Conservation (phyloP, 352 stramenopile species). For the Globisporangium yorkense region DNA sequence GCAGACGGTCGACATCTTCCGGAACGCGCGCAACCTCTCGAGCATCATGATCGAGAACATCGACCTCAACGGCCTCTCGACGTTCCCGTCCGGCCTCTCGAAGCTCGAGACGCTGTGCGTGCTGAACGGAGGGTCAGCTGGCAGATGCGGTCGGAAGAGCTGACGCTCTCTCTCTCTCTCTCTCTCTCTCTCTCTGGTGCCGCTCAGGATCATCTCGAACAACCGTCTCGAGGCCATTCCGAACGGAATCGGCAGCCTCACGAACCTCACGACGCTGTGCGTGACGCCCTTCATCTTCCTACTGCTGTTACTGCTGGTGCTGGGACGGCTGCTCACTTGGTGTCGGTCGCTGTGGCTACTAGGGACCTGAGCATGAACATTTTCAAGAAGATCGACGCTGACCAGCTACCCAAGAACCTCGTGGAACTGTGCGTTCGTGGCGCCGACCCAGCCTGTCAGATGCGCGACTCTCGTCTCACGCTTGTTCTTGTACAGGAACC, state of each 20-base stretch:
- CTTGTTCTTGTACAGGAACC: slow-evolving; percentile 6
- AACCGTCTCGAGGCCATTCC: slow-evolving; percentile 14
- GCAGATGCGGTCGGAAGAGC: neutral
- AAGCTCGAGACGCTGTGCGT: slow-evolving; percentile 28
- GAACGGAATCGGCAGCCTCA: slow-evolving; percentile 13
- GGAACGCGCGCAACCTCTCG: slow-evolving; percentile 21
- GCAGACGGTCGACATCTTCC: slow-evolving; percentile 12
- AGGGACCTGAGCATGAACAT: slow-evolving; percentile 21
- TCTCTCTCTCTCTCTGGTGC: neutral
- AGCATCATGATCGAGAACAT: slow-evolving; percentile 35
- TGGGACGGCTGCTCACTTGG: neutral
- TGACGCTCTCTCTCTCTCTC: neutral
- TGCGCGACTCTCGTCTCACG: neutral
- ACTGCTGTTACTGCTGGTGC: neutral
- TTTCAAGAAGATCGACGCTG: slow-evolving; percentile 13
- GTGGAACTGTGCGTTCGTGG: slow-evolving; percentile 12
- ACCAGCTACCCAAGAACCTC: slow-evolving; percentile 12
- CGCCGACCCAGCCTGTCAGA: no score
- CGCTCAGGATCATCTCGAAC: slow-evolving; percentile 14
- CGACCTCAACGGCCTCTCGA: slow-evolving; percentile 21
- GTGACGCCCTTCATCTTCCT: neutral
- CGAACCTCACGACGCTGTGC: slow-evolving; percentile 16
- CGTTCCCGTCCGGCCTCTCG: slow-evolving; percentile 17
- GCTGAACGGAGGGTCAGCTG: no score
- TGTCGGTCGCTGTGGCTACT: neutral